Base-by-base conservation (phyloP, 2,329 filamentous ascomycete species). In the Iodosphaeria phyllophila region DNA sequence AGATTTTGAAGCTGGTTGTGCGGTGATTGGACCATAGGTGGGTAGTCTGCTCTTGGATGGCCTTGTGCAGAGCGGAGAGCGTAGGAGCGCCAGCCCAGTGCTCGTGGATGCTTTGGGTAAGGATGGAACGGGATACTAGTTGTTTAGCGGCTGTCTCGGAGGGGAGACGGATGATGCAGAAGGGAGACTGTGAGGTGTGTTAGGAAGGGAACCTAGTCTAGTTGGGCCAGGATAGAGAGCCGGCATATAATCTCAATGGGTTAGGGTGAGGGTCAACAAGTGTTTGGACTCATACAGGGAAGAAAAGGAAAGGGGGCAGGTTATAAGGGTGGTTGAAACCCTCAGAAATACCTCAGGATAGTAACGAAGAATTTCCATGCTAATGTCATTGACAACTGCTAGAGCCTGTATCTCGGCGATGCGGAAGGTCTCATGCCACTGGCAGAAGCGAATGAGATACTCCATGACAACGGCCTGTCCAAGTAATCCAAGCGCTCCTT, bases 351-450 rank as follows among this genome's bases (percentile, higher is more conserved):
- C 83, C 48, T 72, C 62, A 32, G 72, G 54, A 32, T 63, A 64
- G 47, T 95, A 93, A 6, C 59, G 64, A n/a, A 86, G 38, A 31
- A 93, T 62, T 35, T 78, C 61, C 26, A 93, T 44, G 13, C 74
- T 50, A 18, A 89, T 55, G 7, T 60, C 60, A 28, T 72, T 64
- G 5, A 86, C 46, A 7, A 68, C 54, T 4, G 82, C 83, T 12
- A 98, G 57, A 13, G 89, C 73, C 41, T 86, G 57, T 9, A 92
- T 64, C 49, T 98, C 89, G 3, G 84, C 69, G 28, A 71, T 59
- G 19, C 86, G 75, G 46, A 98, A 98, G n/a, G 69, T 75, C 54
- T 93, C 82, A 47, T 95, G 84, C 30, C 66, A 60, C 50, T 95
- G 89, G 22, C 74, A 76, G 45, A 95, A 83, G 39, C 86, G 78